Base-by-base conservation (phyloP, 2,329 filamentous ascomycete species). In the Clonostachys chloroleuca region DNA sequence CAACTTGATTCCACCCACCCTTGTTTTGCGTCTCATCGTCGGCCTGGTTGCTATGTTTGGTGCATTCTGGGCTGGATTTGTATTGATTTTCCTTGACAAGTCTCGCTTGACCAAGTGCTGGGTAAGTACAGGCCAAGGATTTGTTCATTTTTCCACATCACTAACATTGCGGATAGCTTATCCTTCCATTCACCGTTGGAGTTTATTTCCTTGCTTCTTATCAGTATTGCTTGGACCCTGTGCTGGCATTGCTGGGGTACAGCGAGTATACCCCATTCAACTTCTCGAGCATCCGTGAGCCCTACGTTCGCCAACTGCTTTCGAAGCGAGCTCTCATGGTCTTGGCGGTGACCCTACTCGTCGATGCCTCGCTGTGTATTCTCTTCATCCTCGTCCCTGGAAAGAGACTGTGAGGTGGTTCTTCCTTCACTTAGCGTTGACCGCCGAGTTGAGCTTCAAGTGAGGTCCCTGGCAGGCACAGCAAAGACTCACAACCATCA, bases 181-280 rank as follows among this genome's bases (percentile, higher is more conserved):
- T 97, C 55, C 73, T 99, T 2, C 94, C 95, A 0, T 97, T 97
- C 69, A 91, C 89, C 2, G 69, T 99, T 34, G 92, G 91, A 20
- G 82, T 95, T 34, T 99, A 99, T 68, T 84, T 87, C 58, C 81
- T 96, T 34, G 81, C 87, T 30, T 94, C 92, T 3, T 95, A 97
- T 61, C 92, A 97, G 66, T 99, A 97, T 70, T 91, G 90, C 54
- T 82, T 99, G 45, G 94, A 99, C 59, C 92, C 95, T 1, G 74
- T 96, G 52, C 83, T 97, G 65, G 94, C 91, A 5, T 77, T 97
- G 17, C 66, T 88, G n/a, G 92, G 92, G 35, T 86, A 85, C 65
- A 96, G 92, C 72, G 95, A 99, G 72, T 96, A 97, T 70, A 96
- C 92, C 0, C 91, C 95, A 44, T 92, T 96, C 76, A 88, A 85